Evolutionary conservation across 2,329 filamentous ascomycete species (phyloP).

Genomic region (Scleromitrula shiraiana): DNA sequence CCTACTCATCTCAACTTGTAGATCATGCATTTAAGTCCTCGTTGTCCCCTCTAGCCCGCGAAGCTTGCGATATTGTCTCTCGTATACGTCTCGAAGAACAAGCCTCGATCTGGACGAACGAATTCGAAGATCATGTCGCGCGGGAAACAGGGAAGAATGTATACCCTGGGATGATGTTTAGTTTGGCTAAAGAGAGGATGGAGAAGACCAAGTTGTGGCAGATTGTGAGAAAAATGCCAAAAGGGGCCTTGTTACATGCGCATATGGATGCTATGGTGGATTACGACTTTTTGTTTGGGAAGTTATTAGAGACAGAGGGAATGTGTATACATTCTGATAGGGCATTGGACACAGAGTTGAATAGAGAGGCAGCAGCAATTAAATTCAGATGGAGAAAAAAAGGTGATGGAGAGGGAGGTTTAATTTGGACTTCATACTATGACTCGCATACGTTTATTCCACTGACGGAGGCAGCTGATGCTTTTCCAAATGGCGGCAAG

Average conservation of each 20-base stretch:
- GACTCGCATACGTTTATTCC: conserved; percentile 31
- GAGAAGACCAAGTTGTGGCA: conserved; percentile 78
- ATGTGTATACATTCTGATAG: conserved; percentile 61
- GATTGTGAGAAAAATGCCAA: conserved; percentile 80
- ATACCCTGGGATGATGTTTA: conserved; percentile 91
- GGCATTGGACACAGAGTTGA: conserved; percentile 43
- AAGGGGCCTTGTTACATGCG: conserved; percentile 77
- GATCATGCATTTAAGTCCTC: conserved; percentile 64
- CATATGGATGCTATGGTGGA: conserved; percentile 91
- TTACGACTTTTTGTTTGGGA: conserved; percentile 68
- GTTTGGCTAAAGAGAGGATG: conserved; percentile 75
- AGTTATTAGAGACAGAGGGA: conserved; percentile 62
- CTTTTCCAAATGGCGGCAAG: conserved; percentile 65
- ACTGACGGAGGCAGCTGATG: conserved; percentile 54
- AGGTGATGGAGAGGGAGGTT: conserved; percentile 28
- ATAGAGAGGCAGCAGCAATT: conserved; percentile 47
- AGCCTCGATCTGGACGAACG: conserved; percentile 65
- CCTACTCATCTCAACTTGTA: conserved; percentile 30
- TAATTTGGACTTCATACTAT: conserved; percentile 64
- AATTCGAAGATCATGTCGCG: conserved; percentile 62
- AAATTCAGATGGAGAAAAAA: conserved; percentile 53
- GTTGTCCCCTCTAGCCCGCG: conserved; percentile 69
- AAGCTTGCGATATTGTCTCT: conserved; percentile 72
- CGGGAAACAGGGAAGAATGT: conserved; percentile 55
- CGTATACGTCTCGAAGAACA: conserved; percentile 73